A percentile compares a stretch with the other conserved stretches of the same genome.
These are phyloP conservation scores for Nyctanthes arbortristis DNA, from an alignment of 257 asterid species.

Conservation along the genomic window DNA sequence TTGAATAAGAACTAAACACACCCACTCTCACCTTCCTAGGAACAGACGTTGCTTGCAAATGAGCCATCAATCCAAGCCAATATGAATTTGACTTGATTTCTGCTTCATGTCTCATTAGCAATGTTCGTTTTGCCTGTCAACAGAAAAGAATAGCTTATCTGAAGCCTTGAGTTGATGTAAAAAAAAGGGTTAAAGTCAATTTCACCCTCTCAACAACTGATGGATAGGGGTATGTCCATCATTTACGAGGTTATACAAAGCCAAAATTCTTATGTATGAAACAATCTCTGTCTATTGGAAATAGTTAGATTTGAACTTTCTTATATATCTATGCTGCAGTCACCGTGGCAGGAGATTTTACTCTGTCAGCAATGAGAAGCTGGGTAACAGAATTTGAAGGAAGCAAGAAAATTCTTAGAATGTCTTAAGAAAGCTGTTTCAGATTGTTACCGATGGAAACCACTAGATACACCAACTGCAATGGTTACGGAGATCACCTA, in stretches of 20 bases:
- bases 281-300: neutral
- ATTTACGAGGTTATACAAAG: neutral
- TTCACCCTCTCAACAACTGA: neutral
- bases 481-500: neutral
- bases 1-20: conserved; percentile 3
- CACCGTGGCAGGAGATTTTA: neutral
- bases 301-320: neutral
- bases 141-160: conserved; percentile 17
- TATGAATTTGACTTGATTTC: conserved; percentile 95
- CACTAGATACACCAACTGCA: neutral
- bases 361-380: neutral
- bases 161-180: conserved; percentile 10
- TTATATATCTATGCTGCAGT: neutral
- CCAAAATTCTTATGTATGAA: neutral
- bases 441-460: neutral
- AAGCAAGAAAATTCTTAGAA: neutral
- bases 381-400: neutral
- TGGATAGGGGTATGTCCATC: neutral
- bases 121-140: conserved; percentile 85
- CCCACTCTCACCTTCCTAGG: conserved; percentile 69
- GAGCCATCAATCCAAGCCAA: conserved; percentile 98
- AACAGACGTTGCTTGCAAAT: conserved; percentile 85
- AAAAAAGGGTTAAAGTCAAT: neutral
- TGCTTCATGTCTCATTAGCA: conserved; percentile 98
- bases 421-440: neutral